Base-by-base conservation (phyloP, 2,329 filamentous ascomycete genomes). In the Talaromyces islandicus region DNA sequence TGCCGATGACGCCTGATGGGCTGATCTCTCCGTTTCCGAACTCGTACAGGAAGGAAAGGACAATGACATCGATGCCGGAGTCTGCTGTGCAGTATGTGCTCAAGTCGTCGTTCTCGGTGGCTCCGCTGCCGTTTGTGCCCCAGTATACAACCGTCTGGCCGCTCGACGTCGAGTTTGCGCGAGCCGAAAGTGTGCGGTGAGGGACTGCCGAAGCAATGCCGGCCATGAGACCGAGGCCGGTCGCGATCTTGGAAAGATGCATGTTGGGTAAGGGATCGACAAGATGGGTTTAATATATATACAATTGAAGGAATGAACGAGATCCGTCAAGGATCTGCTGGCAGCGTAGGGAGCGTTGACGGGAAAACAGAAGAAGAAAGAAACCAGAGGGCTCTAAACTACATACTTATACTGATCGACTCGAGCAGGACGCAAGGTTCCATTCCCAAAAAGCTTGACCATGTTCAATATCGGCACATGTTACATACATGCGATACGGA, bases 1-100 rank as follows among this genome's bases (percentile, higher is more conserved):
- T 68, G 62, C 75, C 74, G 12, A 73, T 67, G n/a, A 74, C 71
- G 21, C 66, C 67, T 1, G 73, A 76, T 38, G 79, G 79, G 19
- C 78, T 79, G 0, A 80, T 67, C 4, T 25, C 7, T 19, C 57
- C 57, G 27, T 55, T 57, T 30, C 74, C 74, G 58, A 68, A 80
- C 25, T 70, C 58, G 63, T 76, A 78, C 7, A 80, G 62, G 64
- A 80, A 80, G 11, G 77, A 67, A 5, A 80, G 68, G 1, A 78
- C 75, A 30, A 80, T 65, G 35, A 80, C 71, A 62, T 80, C 75
- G 57, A 80, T 73, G 11, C 75, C 76, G 0, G 75, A 62, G 7
- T 67, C 66, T 0, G 70, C 60, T 7, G 68, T 72, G 62, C 77
- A 79, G 66, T 79, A 79, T 6, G 51, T 24, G 27, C 50, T 54